Percentiles rank a stretch among this genome's conserved stretches.
Conservation (phyloP, 2,329 filamentous ascomycete genomes). For the Rhinocladiella mackenziei region DNA sequence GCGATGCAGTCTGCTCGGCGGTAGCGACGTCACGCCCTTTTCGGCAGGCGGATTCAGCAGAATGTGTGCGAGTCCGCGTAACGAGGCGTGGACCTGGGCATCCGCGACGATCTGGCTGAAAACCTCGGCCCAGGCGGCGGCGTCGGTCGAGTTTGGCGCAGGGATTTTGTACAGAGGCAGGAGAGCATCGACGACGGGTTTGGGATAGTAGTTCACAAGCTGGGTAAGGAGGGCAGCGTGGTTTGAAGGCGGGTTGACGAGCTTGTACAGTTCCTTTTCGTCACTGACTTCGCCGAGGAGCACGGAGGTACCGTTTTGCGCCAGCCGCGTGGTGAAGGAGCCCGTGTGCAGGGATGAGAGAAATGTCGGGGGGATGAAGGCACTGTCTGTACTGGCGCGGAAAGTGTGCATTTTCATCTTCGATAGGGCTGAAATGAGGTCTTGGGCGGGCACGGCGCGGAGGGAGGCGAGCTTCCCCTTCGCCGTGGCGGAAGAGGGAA, state of each 20-base stretch:
- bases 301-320: constrained; percentile 34
- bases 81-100: constrained; percentile 40
- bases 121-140: constrained; percentile 32
- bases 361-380: constrained; percentile 41
- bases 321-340: constrained; percentile 40
- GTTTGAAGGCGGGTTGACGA: constrained; percentile 39
- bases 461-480: constrained; percentile 35
- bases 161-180: constrained; percentile 37
- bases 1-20: constrained; percentile 18
- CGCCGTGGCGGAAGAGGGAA: constrained; percentile 28
- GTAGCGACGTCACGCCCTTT: constrained; percentile 11
- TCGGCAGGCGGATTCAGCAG: constrained; percentile 19
- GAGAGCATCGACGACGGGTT: constrained; percentile 37
- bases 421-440: constrained; percentile 37
- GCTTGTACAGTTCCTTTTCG: constrained; percentile 44
- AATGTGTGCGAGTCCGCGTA: constrained; percentile 35
- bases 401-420: constrained; percentile 46
- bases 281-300: constrained; percentile 45
- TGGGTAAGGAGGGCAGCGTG: constrained; percentile 38
- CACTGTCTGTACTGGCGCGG: constrained; percentile 43
- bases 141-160: constrained; percentile 28
- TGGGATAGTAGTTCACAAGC: constrained; percentile 44
- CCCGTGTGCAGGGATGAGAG: constrained; percentile 39
- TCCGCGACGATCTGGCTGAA: constrained; percentile 45
- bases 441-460: constrained; percentile 32